Conservation (phyloP, 352 stramenopile genomes). For the Peronospora farinosa region DNA sequence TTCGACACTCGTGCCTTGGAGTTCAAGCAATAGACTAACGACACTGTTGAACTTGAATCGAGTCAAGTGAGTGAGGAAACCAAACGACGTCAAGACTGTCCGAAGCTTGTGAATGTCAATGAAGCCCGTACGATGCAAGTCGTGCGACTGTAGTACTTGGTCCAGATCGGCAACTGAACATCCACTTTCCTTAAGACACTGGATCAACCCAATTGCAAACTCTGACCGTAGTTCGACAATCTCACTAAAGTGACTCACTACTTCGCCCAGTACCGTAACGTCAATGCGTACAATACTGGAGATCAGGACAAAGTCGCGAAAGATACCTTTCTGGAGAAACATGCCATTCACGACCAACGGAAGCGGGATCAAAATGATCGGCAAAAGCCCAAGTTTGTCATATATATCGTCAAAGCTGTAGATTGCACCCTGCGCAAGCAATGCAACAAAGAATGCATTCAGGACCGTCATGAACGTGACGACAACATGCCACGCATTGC, state of each 20-base stretch:
- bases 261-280: slow-evolving; percentile 34
- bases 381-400: slow-evolving; percentile 14
- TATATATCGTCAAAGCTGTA: slow-evolving; percentile 38
- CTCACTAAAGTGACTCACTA: slow-evolving; percentile 53
- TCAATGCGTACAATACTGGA: slow-evolving; percentile 46
- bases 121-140: slow-evolving; percentile 22
- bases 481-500: slow-evolving; percentile 56
- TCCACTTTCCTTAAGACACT: slow-evolving; percentile 15
- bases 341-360: slow-evolving; percentile 48
- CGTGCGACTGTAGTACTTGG: slow-evolving; percentile 16
- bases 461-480: slow-evolving; percentile 54
- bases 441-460: slow-evolving; percentile 53
- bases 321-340: slow-evolving; percentile 45
- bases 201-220: slow-evolving; percentile 30
- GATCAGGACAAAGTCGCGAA: slow-evolving; percentile 55
- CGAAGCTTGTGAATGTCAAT: slow-evolving; percentile 43
- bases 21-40: slow-evolving; percentile 43
- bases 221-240: slow-evolving; percentile 47
- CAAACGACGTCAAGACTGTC: slow-evolving; percentile 30
- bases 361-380: slow-evolving; percentile 27
- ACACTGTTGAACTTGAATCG: slow-evolving; percentile 55
- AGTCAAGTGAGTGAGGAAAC: slow-evolving; percentile 35
- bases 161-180: slow-evolving; percentile 29
- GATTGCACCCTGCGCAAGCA: slow-evolving; percentile 54
- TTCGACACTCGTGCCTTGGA: slow-evolving; percentile 36